phyloP scores from a whole-genome alignment of 202 grass and related monocot genomes.

The Zizania palustris region DNA sequence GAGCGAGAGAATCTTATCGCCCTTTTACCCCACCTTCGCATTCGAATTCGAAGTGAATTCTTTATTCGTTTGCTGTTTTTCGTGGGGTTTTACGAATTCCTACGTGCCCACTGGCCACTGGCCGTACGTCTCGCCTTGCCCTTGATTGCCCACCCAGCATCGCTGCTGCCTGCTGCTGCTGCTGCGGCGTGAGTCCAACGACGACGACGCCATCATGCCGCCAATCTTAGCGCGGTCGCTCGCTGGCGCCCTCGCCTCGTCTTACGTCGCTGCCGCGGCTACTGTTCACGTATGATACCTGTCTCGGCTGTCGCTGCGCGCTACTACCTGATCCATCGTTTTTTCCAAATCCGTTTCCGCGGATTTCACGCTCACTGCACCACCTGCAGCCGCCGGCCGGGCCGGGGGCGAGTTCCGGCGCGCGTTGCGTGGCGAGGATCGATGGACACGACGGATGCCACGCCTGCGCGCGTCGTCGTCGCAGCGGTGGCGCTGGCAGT shows the following conservation, averaged over 20 bases:
- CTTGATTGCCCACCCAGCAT: not conserved
- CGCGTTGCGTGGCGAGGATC: no score
- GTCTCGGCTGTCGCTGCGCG: not conserved
- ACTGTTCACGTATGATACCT: no score
- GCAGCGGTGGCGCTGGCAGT: not conserved
- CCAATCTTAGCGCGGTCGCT: conserved; percentile 9
- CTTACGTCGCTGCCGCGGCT: not conserved
- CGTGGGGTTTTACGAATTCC: not conserved
- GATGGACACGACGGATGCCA: not conserved
- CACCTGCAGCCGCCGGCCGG: no score
- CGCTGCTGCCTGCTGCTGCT: not conserved
- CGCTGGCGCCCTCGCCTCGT: conserved; percentile 8
- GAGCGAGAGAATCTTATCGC: no score
- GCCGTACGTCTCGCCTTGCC: no score
- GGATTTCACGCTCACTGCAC: not conserved
- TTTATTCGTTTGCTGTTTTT: not conserved
- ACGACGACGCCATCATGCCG: not conserved
- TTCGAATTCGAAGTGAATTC: not conserved
- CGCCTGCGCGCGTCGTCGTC: not conserved
- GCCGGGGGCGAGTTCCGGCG: no score
- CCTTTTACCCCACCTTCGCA: no score
- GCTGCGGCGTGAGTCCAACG: not conserved
- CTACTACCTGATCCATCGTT: not conserved
- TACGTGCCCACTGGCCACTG: not conserved
- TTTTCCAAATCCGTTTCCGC: not conserved